These are phyloP conservation scores for Coelastrella sp. DNA, from an alignment of 139 green algal species.

Conservation along the genomic window DNA sequence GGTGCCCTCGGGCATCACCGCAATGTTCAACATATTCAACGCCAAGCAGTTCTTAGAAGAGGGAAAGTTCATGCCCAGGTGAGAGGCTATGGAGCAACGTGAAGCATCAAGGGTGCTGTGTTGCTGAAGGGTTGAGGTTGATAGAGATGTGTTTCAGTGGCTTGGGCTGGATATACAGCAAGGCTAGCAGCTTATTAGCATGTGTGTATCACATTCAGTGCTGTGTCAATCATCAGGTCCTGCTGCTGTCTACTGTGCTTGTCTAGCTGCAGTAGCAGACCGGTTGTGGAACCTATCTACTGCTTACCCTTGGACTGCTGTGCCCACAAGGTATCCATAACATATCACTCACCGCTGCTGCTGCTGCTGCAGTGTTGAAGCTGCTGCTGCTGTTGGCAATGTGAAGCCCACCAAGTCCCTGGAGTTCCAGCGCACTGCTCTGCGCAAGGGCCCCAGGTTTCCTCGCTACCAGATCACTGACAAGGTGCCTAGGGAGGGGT, in stretches of 20 bases:
- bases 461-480: conserved; percentile 26
- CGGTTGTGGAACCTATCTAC: too few species aligned
- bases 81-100: background rate
- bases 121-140: background rate
- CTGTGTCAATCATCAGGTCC: background rate
- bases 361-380: conserved; percentile 1
- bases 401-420: conserved; percentile 5
- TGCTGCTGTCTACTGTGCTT: too few species aligned
- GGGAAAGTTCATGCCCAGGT: conserved; percentile 41
- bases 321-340: too few species aligned
- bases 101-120: background rate
- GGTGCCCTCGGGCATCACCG: conserved; percentile 64
- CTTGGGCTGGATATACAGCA: background rate
- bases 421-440: conserved; percentile 17
- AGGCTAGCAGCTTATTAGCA: background rate
- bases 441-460: background rate
- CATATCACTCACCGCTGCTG: too few species aligned
- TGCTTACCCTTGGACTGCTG: too few species aligned
- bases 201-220: background rate
- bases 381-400: background rate
- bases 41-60: conserved; percentile 61
- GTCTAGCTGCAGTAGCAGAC: too few species aligned
- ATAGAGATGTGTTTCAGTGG: background rate
- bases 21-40: conserved; percentile 73
- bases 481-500: conserved; percentile 24